A percentile compares a stretch with the other conserved stretches of the same genome.
Evolutionary conservation across 345 rosid genomes (phyloP).

Genomic region (Mangifera indica): DNA sequence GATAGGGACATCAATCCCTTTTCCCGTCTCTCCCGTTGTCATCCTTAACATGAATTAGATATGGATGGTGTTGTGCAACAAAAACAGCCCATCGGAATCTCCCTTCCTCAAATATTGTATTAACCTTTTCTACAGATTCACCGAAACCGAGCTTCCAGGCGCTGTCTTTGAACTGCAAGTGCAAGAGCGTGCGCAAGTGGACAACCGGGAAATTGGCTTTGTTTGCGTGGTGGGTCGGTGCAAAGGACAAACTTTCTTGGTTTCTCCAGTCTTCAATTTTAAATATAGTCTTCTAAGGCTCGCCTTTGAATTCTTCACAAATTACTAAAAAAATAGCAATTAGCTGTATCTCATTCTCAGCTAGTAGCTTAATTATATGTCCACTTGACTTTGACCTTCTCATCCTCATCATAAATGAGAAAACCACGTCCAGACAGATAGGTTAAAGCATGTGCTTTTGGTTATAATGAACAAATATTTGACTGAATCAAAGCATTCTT

Average conservation of each 20-base stretch:
- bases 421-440: no score
- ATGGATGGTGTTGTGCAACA: no score
- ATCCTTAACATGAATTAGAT: no score
- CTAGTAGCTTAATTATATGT: neutral
- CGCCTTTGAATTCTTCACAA: neutral
- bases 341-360: neutral
- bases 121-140: neutral
- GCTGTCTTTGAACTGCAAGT: neutral
- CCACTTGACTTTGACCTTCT: neutral
- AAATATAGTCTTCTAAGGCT: no score
- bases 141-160: neutral
- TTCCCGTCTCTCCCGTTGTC: no score
- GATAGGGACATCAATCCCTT: no score
- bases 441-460: neutral
- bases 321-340: no score
- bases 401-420: neutral
- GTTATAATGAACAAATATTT: no score
- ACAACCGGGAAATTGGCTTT: neutral
- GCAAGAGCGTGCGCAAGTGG: neutral
- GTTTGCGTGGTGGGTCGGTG: slow-evolving; percentile 13
- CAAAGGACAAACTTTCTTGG: neutral
- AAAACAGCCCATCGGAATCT: no score
- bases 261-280: neutral
- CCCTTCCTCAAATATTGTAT: no score
- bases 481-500: no score